Base-by-base conservation (phyloP, 345 rosid genomes). In the Schrenkiella parvula region DNA sequence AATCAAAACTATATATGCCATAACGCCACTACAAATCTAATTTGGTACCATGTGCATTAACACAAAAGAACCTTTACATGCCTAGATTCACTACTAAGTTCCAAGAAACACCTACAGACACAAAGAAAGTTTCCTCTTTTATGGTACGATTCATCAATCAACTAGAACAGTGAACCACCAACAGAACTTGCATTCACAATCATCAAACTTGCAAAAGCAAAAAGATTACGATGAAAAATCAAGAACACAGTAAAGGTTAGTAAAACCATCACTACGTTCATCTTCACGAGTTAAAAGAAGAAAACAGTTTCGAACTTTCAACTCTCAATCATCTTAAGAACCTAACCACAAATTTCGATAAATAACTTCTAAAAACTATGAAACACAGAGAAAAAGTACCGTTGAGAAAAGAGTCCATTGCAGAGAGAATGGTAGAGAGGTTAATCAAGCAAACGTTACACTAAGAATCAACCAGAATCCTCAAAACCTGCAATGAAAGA, bases 321-420 rank as follows among this genome's bases (percentile, higher is more conserved):
- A 11, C 26, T 25, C 51, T n/a, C 43, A 12, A 26, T 60, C 51
- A 59, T 48, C 7, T 48, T 26, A 25, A 53, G 26, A 18, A 18
- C 17, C 6, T 0, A 44, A 58, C 0, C 32, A 43, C 18, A 14
- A 43, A 21, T 21, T 21, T 21, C 11, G 35, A 66, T 35, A 35
- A 64, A 32, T 44, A 2, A 12, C n/a, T 12, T 37, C 2, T 31
- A 46, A 71, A 29, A 61, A 23, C 9, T 60, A 23, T 8, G 32
- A 38, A 23, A 47, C 15, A 28, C 19, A 42, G 42, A 10, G 29
- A 6, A 19, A 9, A 38, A 14, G 29, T 63, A 73, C 77, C 59
- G 2, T 55, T 41, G 7, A 10, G 17, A 34, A 66, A 65, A 46
- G 77, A 37, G 41, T 31, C 66, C 58, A 55, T 64, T n/a, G 19